phyloP scores from a whole-genome alignment of 495 filamentous ascomycete genomes.

The Extremus antarcticus region DNA sequence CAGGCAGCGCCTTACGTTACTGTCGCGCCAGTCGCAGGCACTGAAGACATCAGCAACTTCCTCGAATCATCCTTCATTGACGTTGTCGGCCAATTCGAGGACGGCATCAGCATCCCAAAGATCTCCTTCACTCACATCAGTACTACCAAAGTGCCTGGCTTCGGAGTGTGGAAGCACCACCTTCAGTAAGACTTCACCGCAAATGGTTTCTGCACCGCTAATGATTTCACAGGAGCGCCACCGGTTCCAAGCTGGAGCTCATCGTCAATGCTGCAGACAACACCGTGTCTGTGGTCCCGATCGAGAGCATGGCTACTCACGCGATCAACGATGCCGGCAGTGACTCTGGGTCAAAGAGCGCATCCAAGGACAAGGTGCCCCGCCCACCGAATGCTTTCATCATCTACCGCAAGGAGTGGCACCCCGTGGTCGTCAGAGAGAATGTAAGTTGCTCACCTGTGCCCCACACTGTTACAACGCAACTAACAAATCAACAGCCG shows the following conservation, averaged over 20 bases:
- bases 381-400: slow-evolving; percentile 20
- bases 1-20: background rate
- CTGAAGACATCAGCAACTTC: background rate
- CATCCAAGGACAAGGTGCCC: slow-evolving; percentile 13
- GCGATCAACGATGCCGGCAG: background rate
- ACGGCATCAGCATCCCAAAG: background rate
- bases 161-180: background rate
- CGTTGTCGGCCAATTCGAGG: background rate
- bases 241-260: background rate
- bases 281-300: background rate
- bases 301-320: background rate
- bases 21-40: background rate
- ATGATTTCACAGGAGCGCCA: background rate
- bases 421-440: slow-evolving; percentile 9
- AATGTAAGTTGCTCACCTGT: background rate
- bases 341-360: background rate
- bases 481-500: background rate
- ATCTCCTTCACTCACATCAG: background rate
- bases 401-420: slow-evolving; percentile 17
- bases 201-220: background rate
- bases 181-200: background rate
- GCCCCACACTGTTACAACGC: no score
- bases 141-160: background rate
- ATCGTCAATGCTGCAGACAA: background rate
- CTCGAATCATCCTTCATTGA: background rate